Conservation (phyloP, 1,139 yeast species). For the Pichia sp. region DNA sequence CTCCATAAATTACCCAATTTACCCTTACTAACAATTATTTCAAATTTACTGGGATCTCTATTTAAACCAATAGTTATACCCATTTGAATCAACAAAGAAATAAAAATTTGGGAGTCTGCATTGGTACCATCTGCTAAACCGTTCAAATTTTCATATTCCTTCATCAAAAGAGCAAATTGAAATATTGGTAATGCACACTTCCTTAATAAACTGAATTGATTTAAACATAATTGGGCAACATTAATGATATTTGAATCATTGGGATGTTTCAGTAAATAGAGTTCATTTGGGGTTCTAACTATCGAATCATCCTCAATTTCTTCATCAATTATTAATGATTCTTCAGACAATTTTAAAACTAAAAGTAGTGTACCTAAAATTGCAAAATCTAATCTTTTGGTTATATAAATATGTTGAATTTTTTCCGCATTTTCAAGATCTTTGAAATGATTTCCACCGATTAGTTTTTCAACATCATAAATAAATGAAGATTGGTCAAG, state of each 20-base stretch:
- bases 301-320: conserved; percentile 17
- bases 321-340: conserved; percentile 34
- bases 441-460: conserved; percentile 21
- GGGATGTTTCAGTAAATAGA: conserved; percentile 42
- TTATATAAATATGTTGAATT: conserved; percentile 28
- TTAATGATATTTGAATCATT: conserved; percentile 39
- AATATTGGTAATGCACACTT: conserved; percentile 45
- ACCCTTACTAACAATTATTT: conserved; percentile 11
- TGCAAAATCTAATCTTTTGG: conserved; percentile 42
- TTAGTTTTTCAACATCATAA: conserved; percentile 27
- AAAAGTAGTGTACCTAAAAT: conserved; percentile 38
- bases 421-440: conserved; percentile 19
- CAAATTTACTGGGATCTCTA: conserved; percentile 41
- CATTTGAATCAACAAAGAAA: conserved; percentile 42
- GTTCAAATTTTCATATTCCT: conserved; percentile 38
- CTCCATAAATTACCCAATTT: conserved; percentile 38
- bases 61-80: conserved; percentile 47
- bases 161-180: conserved; percentile 42
- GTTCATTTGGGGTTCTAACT: conserved; percentile 31
- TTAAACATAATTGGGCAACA: conserved; percentile 48
- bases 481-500: conserved; percentile 38
- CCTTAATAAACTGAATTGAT: conserved; percentile 44
- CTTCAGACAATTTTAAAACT: conserved; percentile 37
- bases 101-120: conserved; percentile 40
- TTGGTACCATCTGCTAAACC: conserved; percentile 36